Evolutionary conservation across 1,284 basidiomycete genomes (phyloP), one percentile per base, ranked within the genome.

Genomic region (Stygiomarasmius scandens): DNA sequence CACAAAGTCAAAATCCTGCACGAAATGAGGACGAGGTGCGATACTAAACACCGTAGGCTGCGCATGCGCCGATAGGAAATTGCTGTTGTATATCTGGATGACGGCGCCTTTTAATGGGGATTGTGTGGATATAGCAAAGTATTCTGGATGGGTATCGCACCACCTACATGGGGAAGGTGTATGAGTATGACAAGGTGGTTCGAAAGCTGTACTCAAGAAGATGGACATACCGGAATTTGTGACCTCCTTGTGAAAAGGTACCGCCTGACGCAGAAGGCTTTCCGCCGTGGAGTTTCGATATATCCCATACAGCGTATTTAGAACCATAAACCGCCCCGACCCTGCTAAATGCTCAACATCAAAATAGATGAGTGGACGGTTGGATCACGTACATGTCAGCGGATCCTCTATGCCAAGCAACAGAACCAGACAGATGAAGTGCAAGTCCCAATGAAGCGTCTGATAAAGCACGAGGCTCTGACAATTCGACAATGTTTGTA

Each of bases 1-100:
- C 52, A 92, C 69, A 72, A 91, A 93, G 72, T 92, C 90, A 65
- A 93, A 90, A 66, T n/a, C n/a, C n/a, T n/a, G n/a, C n/a, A n/a
- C n/a, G n/a, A n/a, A n/a, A n/a, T n/a, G n/a, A n/a, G n/a, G n/a
- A n/a, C n/a, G n/a, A n/a, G 82, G 76, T 20, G 79, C 79, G 53
- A 92, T 66, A 47, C 72, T 72, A 54, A 90, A 82, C 16, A 78
- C 71, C 10, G 80, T 84, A 22, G 90, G 87, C 61, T 83, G 80
- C 22, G 86, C 81, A 48, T 87, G 79, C 12, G 84, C 70, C 16
- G 38, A 41, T 41, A 41, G 38, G n/a, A n/a, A n/a, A n/a, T n/a
- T n/a, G n/a, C n/a, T n/a, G 63, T 88, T 88, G 72, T 89, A 81
- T 36, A 93, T 76, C 66, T 89, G 81, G 44, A 92, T 77, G 25